Base-by-base conservation (phyloP, 1,284 basidiomycete species). In the Golubevia pallescens region DNA sequence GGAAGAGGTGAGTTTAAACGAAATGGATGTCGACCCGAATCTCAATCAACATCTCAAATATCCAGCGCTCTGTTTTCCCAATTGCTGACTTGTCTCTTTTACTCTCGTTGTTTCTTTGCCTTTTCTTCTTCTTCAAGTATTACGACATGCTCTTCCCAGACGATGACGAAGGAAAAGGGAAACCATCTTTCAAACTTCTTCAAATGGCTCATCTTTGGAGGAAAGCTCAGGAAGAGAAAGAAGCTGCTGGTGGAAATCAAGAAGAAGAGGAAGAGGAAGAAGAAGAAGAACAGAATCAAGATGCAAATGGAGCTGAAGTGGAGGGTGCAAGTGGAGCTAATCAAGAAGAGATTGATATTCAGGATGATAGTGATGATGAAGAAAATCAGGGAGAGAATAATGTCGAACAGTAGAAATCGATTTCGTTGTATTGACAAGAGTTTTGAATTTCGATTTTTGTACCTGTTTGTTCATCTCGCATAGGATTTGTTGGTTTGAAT, bases 101-200 rank as follows among this genome's bases (percentile, higher is more conserved):
- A 5, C 34, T 1, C n/a, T 48, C n/a, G 24, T 21, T 14, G 0
- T 8, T 21, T 19, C 23, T 16, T 5, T 7, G 19, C 53, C n/a
- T n/a, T n/a, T n/a, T n/a, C n/a, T n/a, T n/a, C n/a, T n/a, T n/a
- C n/a, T n/a, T n/a, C n/a, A n/a, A 74, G 62, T 84, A 83, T 54
- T 84, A 84, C 73, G 82, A 84, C 53, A 58, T 84, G 63, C 68
- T 81, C 23, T 84, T 83, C 71, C 80, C 80, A 20, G 82, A 84
- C 60, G 68, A 70, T 28, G 82, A 84, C 58, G 76, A 84, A 57
- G 74, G 70, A 8, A 74, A 77, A 61, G 66, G 64, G 51, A 81
- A 81, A 62, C 77, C 77, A 16, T 74, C 76, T 0, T 72, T 81
- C 67, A 83, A 83, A 64, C 68, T 83, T 57, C 61, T 83, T 7